Base-by-base conservation (phyloP, 495 filamentous ascomycete species). In the Alectoria sarmentosa region DNA sequence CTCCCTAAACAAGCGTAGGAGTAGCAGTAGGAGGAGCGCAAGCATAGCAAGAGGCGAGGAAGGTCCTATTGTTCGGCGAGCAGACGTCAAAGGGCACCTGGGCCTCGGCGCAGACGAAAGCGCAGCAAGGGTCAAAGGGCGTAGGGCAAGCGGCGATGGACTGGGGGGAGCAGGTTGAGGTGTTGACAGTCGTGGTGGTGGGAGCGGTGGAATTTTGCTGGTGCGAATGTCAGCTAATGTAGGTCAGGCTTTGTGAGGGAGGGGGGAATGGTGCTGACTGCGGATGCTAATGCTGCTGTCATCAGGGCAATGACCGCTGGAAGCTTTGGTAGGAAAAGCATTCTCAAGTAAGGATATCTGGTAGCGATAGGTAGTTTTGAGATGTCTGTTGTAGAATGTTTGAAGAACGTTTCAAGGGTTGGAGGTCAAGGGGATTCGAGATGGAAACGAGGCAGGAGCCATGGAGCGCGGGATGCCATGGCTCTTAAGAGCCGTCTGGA, bases 31-130 rank as follows among this genome's bases (percentile, higher is more conserved):
- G 13, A 32, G 26, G 28, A 17, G 46, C 32, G 38, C 60, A 62
- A 5, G 23, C 13, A 5, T 32, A 54, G 46, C 66, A 67, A 17
- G 26, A 28, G 7, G 66, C 66, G 13, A 67, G 44, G 19, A 60
- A 37, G 1, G 65, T 69, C 19, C 61, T 36, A 36, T 69, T 63
- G 10, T 38, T 61, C 15, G 61, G 66, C 13, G 41, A 54, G 61
- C 67, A 69, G 41, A 69, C 58, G 11, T 48, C 23, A 60, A 69
- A 69, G 2, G 67, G 67, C 26, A 69, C 67, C 49, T 69, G 65
- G 48, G 67, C 67, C 60, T 67, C 67, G 63, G 46, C 65, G 54
- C 67, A 69, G 60, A 63, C 54, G 49, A 55, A 69, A 26, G 65
- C 64, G 48, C 67, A 69, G 60, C 65, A 67, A 32, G 65, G 65